These are phyloP conservation scores for Diversispora epigaea DNA, from an alignment of 192 early-diverging fungal species.

Conservation along the genomic window DNA sequence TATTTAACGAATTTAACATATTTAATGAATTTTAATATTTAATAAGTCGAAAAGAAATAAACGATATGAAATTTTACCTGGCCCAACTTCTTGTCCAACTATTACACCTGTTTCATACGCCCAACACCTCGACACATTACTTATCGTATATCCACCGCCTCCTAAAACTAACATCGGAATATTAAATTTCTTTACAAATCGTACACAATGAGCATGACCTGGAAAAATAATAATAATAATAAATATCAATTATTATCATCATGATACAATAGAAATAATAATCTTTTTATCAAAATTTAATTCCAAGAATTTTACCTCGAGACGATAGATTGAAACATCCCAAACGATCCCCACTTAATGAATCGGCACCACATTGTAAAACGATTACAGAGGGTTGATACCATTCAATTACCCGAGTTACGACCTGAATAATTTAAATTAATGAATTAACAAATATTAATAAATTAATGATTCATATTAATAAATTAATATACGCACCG, in stretches of 20 bases:
- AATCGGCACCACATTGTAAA: conserved; percentile 96
- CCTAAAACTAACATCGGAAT: conserved; percentile 91
- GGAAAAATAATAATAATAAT: not conserved
- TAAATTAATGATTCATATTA: not conserved
- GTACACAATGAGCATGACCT: conserved; percentile 90
- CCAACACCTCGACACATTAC: conserved; percentile 93
- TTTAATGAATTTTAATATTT: not conserved
- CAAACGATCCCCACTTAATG: conserved; percentile 87
- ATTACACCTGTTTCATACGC: conserved; percentile 91
- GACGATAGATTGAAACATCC: conserved; percentile 95
- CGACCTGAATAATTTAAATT: conserved; percentile 39
- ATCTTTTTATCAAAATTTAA: not conserved
- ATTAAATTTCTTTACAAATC: conserved; percentile 87
- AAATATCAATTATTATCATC: not conserved
- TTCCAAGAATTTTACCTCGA: conserved; percentile 48
- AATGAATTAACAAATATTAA: not conserved
- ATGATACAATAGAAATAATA: not conserved
- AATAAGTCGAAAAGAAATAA: too few relatives aligned
- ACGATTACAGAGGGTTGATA: conserved; percentile 91
- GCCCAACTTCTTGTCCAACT: conserved; percentile 53
- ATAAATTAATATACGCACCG: conserved; percentile 45
- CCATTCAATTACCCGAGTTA: conserved; percentile 86
- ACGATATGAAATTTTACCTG: too few relatives aligned
- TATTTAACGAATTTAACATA: not conserved
- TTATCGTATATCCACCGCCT: conserved; percentile 97